Percentiles rank a stretch among this genome's conserved stretches.
Evolutionary conservation across 371 early-diverging fungal species (phyloP).

Genomic region (Saksenaea oblongispora): DNA sequence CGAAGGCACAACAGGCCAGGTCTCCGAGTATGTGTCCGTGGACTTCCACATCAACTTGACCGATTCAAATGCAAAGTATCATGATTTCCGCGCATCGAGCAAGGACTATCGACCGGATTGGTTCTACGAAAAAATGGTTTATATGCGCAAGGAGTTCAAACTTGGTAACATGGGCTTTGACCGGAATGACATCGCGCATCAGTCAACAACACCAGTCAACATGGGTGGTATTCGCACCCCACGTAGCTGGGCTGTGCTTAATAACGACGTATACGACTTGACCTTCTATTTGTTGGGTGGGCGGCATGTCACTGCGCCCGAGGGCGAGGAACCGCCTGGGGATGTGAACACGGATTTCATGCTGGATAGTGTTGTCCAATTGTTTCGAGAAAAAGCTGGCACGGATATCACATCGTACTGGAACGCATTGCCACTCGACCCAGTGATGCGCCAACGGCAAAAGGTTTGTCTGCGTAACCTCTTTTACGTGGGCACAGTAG

Average conservation of each 20-base stretch:
- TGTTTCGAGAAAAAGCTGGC: conserved; percentile 62
- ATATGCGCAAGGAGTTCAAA: conserved; percentile 37
- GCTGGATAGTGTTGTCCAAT: conserved; percentile 50
- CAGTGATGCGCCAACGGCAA: conserved; percentile 31
- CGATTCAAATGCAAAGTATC: conserved; percentile 17
- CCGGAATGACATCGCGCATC: conserved; percentile 4
- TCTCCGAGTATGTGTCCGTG: conserved; percentile 12
- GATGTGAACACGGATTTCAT: conserved; percentile 40
- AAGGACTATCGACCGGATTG: conserved; percentile 21
- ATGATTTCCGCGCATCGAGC: conserved; percentile 12
- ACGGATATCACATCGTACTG: conserved; percentile 62
- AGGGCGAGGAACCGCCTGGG: conserved; percentile 16
- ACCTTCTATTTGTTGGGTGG: conserved; percentile 52
- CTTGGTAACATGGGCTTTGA: conserved; percentile 14
- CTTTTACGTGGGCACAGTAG: conserved; percentile 85
- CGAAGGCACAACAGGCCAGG: conserved; percentile 10
- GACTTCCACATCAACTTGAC: conserved; percentile 19
- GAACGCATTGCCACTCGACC: conserved; percentile 40
- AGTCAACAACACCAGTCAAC: conserved; percentile 3
- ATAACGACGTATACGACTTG: conserved; percentile 61
- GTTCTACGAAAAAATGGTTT: conserved; percentile 30
- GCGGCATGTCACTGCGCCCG: conserved; percentile 20
- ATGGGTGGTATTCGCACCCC: conserved; percentile 12
- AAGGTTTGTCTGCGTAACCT: conserved; percentile 71
- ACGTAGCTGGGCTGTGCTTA: conserved; percentile 54